phyloP scores from a whole-genome alignment of 768 basidiomycete genomes.

The Rhodotorula paludigena region DNA sequence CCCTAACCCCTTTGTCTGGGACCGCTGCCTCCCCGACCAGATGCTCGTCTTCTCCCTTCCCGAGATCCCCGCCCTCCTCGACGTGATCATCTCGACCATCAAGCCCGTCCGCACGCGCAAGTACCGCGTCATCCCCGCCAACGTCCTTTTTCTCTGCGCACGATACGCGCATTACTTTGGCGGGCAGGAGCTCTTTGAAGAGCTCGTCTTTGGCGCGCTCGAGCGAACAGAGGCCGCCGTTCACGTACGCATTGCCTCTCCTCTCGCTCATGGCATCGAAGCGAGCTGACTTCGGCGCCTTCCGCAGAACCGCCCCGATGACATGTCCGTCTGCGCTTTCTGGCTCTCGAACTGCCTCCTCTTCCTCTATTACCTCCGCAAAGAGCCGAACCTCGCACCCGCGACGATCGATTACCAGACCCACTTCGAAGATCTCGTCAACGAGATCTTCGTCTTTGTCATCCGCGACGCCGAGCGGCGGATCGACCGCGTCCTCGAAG shows the following conservation, averaged over 20 bases:
- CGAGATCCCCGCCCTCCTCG: slow-evolving; percentile 69
- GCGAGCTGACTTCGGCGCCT: no score
- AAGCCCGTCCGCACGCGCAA: slow-evolving; percentile 60
- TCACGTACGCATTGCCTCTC: slow-evolving; percentile 62
- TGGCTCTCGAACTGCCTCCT: slow-evolving; percentile 90
- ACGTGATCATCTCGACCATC: slow-evolving; percentile 73
- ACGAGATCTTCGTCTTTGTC: slow-evolving; percentile 93
- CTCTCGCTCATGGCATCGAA: neutral
- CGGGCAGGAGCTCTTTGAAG: slow-evolving; percentile 86
- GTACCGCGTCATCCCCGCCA: slow-evolving; percentile 69
- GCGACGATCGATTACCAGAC: slow-evolving; percentile 50
- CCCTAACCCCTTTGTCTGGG: slow-evolving; percentile 37
- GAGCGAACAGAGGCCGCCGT: slow-evolving; percentile 87
- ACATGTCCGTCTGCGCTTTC: slow-evolving; percentile 78
- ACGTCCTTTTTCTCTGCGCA: slow-evolving; percentile 79
- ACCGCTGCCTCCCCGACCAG: slow-evolving; percentile 66
- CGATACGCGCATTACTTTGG: slow-evolving; percentile 83
- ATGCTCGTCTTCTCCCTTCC: slow-evolving; percentile 92
- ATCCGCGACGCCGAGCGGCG: slow-evolving; percentile 84
- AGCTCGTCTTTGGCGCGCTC: slow-evolving; percentile 81
- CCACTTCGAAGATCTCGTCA: slow-evolving; percentile 84
- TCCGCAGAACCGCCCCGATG: slow-evolving; percentile 69
- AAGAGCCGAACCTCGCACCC: slow-evolving; percentile 44
- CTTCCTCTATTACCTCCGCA: slow-evolving; percentile 74
- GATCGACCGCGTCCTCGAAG: slow-evolving; percentile 80